Evolutionary conservation across 495 filamentous ascomycete species (phyloP).

Genomic region (Zalerion maritima): DNA sequence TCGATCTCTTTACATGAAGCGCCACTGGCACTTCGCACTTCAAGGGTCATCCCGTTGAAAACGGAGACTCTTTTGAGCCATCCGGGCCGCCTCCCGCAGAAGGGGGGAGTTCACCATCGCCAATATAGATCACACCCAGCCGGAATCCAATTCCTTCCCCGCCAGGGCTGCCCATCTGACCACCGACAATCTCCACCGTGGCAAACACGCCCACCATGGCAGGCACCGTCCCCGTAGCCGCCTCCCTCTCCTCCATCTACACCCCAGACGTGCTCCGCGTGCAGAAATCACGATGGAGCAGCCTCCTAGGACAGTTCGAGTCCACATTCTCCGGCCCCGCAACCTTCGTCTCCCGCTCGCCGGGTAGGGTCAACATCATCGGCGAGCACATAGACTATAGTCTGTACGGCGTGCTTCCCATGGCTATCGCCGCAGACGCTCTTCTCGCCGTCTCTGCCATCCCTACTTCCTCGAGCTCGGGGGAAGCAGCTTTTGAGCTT

Average conservation of each 20-base stretch:
- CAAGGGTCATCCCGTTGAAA: no score
- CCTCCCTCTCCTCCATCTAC: slow-evolving; percentile 53
- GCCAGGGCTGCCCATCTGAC: no score
- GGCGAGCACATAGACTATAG: slow-evolving; percentile 99
- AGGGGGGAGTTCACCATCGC: no score
- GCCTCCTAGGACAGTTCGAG: slow-evolving; percentile 56
- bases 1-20: no score
- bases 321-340: slow-evolving; percentile 53
- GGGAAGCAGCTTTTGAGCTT: slow-evolving; percentile 37
- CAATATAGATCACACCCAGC: no score
- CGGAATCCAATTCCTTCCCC: no score
- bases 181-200: neutral
- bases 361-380: slow-evolving; percentile 94
- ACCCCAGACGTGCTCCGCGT: slow-evolving; percentile 39
- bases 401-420: slow-evolving; percentile 87
- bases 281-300: slow-evolving; percentile 55
- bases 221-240: slow-evolving; percentile 41
- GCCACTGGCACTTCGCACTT: no score
- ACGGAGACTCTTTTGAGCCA: no score
- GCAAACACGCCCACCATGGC: slow-evolving; percentile 33
- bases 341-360: slow-evolving; percentile 77
- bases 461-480: slow-evolving; percentile 19
- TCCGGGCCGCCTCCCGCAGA: no score
- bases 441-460: slow-evolving; percentile 68
- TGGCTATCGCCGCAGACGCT: slow-evolving; percentile 83